These are phyloP conservation scores for Fraxinus quadrangulata DNA, from an alignment of 257 asterid genomes.

Conservation along the genomic window DNA sequence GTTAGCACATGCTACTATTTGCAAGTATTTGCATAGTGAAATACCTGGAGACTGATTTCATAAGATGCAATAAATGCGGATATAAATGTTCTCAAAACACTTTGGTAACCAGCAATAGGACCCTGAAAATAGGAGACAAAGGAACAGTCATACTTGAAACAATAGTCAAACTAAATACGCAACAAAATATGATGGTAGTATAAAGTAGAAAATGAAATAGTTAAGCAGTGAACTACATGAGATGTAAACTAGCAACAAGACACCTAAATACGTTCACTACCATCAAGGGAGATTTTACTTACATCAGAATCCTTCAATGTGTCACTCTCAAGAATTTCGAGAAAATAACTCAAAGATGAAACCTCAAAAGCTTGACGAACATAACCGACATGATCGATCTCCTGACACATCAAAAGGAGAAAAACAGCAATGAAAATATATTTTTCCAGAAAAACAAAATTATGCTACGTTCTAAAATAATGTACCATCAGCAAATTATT, in stretches of 20 bases:
- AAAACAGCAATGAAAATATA: conserved; percentile 13
- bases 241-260: conserved; percentile 12
- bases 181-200: conserved; percentile 7
- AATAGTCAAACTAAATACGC: conserved; percentile 15
- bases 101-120: conserved; percentile 72
- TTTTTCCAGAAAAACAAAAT: conserved; percentile 11
- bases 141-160: conserved; percentile 10
- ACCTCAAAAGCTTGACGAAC: conserved; percentile 93
- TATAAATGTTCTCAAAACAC: conserved; percentile 81
- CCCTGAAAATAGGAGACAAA: conserved; percentile 49
- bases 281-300: conserved; percentile 36
- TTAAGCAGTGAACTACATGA: not conserved
- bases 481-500: conserved; percentile 63
- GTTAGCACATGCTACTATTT: conserved; percentile 24
- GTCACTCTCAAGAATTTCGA: conserved; percentile 72
- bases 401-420: conserved; percentile 52
- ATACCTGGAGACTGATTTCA: conserved; percentile 90
- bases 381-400: conserved; percentile 76
- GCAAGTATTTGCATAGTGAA: conserved; percentile 12
- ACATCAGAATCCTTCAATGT: conserved; percentile 76
- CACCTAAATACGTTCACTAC: conserved; percentile 13
- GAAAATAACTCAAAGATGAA: conserved; percentile 68
- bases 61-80: conserved; percentile 90
- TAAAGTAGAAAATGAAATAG: not conserved
- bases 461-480: conserved; percentile 25